Evolutionary conservation across 768 basidiomycete genomes (phyloP).

Genomic region (Lentinula detonsa): DNA sequence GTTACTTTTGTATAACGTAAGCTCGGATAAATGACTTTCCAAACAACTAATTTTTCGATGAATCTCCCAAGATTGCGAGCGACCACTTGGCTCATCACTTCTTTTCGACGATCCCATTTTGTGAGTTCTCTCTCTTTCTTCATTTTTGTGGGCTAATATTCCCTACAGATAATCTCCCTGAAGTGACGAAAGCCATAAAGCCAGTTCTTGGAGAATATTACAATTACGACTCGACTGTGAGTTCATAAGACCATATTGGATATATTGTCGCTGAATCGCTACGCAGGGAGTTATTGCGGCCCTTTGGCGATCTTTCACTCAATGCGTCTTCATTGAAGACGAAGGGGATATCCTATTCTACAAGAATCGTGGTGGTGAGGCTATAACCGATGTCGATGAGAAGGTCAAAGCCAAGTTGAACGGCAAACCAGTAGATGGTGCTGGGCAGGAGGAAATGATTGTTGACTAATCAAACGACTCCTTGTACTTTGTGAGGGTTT

Average conservation of each 20-base stretch:
- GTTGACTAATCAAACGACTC: background rate
- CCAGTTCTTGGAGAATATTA: slow-evolving; percentile 48
- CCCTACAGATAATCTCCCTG: slow-evolving; percentile 41
- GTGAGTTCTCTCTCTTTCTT: slow-evolving; percentile 26
- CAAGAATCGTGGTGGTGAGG: slow-evolving; percentile 41
- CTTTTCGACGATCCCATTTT: slow-evolving; percentile 54
- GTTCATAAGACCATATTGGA: slow-evolving; percentile 4
- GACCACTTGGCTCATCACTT: slow-evolving; percentile 58
- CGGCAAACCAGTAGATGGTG: background rate
- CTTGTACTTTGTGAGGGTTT: too few species aligned
- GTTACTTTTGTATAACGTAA: slow-evolving; percentile 50
- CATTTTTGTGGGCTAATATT: background rate
- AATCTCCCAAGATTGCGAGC: slow-evolving; percentile 29
- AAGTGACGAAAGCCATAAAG: slow-evolving; percentile 40
- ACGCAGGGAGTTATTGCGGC: slow-evolving; percentile 34
- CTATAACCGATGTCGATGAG: slow-evolving; percentile 20
- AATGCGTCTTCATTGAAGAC: slow-evolving; percentile 52
- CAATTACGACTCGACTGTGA: slow-evolving; percentile 52
- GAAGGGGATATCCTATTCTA: slow-evolving; percentile 52
- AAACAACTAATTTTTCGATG: too few species aligned
- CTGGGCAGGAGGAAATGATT: slow-evolving; percentile 1
- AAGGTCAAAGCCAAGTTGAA: background rate
- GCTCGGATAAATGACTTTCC: background rate
- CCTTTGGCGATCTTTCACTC: slow-evolving; percentile 53
- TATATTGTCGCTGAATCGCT: background rate